phyloP scores from a whole-genome alignment of 2,329 filamentous ascomycete species.

The Helicocarpus griseus region DNA sequence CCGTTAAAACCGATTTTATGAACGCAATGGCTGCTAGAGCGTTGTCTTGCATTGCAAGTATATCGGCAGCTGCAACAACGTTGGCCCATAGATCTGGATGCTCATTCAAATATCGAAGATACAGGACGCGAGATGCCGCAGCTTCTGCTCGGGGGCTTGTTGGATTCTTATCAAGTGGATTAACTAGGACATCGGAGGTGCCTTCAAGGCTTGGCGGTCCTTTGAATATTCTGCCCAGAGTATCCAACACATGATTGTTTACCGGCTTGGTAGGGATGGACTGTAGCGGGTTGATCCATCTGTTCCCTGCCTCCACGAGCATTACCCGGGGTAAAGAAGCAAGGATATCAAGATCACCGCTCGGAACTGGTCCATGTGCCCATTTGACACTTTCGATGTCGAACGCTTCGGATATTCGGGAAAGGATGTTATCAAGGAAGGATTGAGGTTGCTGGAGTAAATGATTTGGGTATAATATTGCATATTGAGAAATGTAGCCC shows the following conservation, averaged over 20 bases:
- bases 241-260: conserved; percentile 45
- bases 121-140: conserved; percentile 45
- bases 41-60: conserved; percentile 47
- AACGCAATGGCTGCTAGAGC: conserved; percentile 47
- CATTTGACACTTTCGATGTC: conserved; percentile 37
- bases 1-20: conserved; percentile 43
- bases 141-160: conserved; percentile 39
- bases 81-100: conserved; percentile 44
- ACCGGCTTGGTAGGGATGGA: conserved; percentile 43
- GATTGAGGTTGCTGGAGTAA: conserved; percentile 37
- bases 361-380: conserved; percentile 46
- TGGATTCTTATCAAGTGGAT: conserved; percentile 22
- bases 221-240: conserved; percentile 47
- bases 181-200: not conserved
- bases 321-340: conserved; percentile 46
- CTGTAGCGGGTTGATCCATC: conserved; percentile 35
- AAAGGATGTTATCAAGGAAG: conserved; percentile 35
- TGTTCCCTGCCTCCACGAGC: conserved; percentile 37
- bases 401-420: conserved; percentile 38
- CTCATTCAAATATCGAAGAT: conserved; percentile 44
- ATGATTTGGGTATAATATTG: conserved; percentile 45
- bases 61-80: conserved; percentile 45
- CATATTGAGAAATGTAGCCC: conserved; percentile 49
- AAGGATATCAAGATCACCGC: conserved; percentile 48
- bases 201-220: conserved; percentile 32